Evolutionary conservation across 2,329 filamentous ascomycete species (phyloP), one percentile per base, ranked within the genome.

Genomic region (Xylaria sp.): DNA sequence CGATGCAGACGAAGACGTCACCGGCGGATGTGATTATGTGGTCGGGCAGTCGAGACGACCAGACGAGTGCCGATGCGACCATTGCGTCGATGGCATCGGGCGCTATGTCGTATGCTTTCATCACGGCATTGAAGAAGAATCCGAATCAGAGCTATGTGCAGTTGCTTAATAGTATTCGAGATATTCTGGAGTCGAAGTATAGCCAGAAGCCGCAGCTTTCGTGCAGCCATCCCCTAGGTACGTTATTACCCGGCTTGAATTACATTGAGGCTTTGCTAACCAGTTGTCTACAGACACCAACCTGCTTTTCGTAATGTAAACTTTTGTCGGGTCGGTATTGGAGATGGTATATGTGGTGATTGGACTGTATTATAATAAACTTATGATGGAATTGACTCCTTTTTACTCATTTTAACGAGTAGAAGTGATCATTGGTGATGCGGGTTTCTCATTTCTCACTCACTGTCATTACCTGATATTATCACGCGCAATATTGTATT

Each of bases 81-180:
- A 97, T 97, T 68, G 86, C 83, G 42, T 89, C 92, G 55, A 84
- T 97, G 76, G 93, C 94, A 34, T 97, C 94, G 0, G 94, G 94
- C 55, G 94, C 94, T 71, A 97, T 99, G 94, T 96, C 92, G 1
- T 97, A 90, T 87, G 94, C 94, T 8, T 99, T 99, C 74, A 92
- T 99, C 73, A 89, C 82, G 4, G 88, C 92, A 49, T 83, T 99
- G 67, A 93, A 91, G 79, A 96, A 96, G 83, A 96, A 97, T 74
- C 92, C 93, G 0, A 92, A 97, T 72, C 94, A 99, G 79, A 97
- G 92, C 78, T 99, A 99, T 71, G 92, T 99, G 55, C 89, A 97
- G 78, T 79, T 99, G 63, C 83, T 99, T 69, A 97, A 97, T 80
- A 96, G 88, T 75, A 96, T 99, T 70, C 89, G 94, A 64, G 92